Percentiles rank a stretch among this genome's conserved stretches.
These are phyloP conservation scores for Crucihimalaya himalaica DNA, from an alignment of 345 rosid species.

Conservation along the genomic window DNA sequence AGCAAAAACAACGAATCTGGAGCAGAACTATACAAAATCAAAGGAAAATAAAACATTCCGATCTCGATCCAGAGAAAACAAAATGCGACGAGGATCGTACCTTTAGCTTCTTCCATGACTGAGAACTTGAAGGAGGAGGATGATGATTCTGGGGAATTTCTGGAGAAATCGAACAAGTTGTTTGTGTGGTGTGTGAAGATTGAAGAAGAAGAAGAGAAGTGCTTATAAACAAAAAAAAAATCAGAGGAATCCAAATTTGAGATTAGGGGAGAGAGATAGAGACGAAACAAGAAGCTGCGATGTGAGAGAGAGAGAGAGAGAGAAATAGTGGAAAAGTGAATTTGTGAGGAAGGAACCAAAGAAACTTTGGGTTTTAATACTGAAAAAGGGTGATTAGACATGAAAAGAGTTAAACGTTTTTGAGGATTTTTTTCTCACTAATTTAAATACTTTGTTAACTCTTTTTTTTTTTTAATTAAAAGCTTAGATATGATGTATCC, in stretches of 20 bases:
- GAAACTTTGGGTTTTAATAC: neutral
- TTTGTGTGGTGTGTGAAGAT: conserved; percentile 13
- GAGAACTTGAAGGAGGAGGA: neutral
- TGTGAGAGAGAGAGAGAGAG: neutral
- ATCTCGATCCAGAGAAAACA: conserved; percentile 23
- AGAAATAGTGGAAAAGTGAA: neutral
- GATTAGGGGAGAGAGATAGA: conserved; percentile 13
- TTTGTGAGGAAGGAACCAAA: neutral
- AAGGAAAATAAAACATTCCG: neutral
- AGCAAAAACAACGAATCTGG: conserved; percentile 9
- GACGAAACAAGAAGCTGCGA: conserved; percentile 14
- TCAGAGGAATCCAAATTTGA: conserved; percentile 1
- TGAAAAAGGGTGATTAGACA: neutral
- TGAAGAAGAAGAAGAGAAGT: conserved; percentile 19
- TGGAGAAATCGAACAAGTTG: neutral
- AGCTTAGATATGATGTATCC: too few species aligned
- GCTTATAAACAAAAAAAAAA: neutral
- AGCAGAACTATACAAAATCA: neutral
- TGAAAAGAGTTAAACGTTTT: too few species aligned
- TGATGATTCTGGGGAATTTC: neutral
- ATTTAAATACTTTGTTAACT: neutral
- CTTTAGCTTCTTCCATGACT: conserved; percentile 36
- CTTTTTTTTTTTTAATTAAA: neutral
- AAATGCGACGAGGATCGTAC: conserved; percentile 26
- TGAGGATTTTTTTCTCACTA: too few species aligned